Base-by-base conservation (phyloP, 2,329 filamentous ascomycete genomes). In the Colletotrichum tofieldiae region DNA sequence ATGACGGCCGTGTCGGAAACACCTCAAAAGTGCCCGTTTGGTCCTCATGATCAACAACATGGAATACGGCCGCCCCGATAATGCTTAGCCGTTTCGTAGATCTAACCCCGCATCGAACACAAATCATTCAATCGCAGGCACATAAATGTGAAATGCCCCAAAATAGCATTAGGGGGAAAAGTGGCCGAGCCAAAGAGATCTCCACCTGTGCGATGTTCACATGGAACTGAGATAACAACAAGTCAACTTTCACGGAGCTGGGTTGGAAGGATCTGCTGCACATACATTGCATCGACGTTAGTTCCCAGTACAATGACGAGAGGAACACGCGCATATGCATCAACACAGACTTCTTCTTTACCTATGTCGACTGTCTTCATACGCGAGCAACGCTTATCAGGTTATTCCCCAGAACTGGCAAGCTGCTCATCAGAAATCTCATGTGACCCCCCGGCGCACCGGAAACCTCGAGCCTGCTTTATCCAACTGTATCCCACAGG, bases 381-480 rank as follows among this genome's bases (percentile, higher is more conserved):
- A n/a, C 6, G 7, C 6, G 5, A 23, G n/a, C 32, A 55, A n/a
- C 52, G 7, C 29, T 14, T 26, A 41, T 26, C 35, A 39, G 1
- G n/a, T 1, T 5, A 16, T 1, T 12, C 8, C 45, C 45, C 60
- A 18, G n/a, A 16, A 4, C 20, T 23, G 7, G 37, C 56, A 47
- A 84, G 68, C 58, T 80, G 69, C 47, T 62, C 77, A 76, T 89
- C 81, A 3, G 76, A 76, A 23, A 91, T 80, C 69, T 77, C 92
- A 80, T 94, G 92, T 2, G 76, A 77, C 0, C 92, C 92, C 0
- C 87, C 92, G 0, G 85, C 85, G 81, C 92, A 94, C 6, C 90
- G 79, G 79, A 90, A 94, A 0, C 92, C 92, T 1, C 76, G 77
- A 1, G 2, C 51, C 76, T 91, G 86, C 75, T 88, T 89, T 35